Conservation (phyloP, 2,329 filamentous ascomycete genomes). For the Malbranchea zuffiana region DNA sequence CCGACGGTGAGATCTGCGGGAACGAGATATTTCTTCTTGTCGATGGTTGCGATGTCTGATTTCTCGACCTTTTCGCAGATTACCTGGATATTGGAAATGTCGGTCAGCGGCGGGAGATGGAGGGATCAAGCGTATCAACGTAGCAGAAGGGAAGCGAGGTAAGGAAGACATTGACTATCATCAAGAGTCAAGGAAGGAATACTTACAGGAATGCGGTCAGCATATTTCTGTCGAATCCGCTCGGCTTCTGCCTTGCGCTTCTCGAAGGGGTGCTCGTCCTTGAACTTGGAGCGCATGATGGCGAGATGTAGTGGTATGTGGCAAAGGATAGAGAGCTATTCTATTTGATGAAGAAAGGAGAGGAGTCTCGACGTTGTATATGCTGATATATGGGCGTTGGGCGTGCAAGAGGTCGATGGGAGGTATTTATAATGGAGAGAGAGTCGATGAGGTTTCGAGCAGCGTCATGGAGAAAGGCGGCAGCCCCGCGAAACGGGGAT, state of each 20-base stretch:
- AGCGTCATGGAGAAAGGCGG: conserved; percentile 12
- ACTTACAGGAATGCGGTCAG: conserved; percentile 93
- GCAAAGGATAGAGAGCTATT: conserved; percentile 14
- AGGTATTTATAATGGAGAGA: neutral
- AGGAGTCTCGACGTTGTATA: no score
- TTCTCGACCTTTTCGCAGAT: conserved; percentile 99
- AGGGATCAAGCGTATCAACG: conserved; percentile 15
- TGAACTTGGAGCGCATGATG: conserved; percentile 98
- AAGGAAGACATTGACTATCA: neutral
- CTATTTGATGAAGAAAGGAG: neutral
- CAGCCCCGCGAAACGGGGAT: conserved; percentile 21
- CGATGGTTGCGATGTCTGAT: conserved; percentile 97
- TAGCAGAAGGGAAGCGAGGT: neutral
- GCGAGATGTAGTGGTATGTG: conserved; percentile 8
- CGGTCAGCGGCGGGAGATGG: conserved; percentile 7
- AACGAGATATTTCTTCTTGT: conserved; percentile 99
- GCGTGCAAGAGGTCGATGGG: conserved; percentile 28
- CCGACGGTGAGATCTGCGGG: conserved; percentile 95
- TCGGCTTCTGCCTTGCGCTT: conserved; percentile 99
- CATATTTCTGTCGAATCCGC: conserved; percentile 97
- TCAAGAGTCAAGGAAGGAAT: conserved; percentile 4
- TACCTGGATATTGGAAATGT: conserved; percentile 48
- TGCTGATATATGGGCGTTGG: no score
- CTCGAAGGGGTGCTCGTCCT: conserved; percentile 99
- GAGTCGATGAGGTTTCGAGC: neutral